Conservation (phyloP, 495 filamentous ascomycete species). For the Astrocystis sublimbata region DNA sequence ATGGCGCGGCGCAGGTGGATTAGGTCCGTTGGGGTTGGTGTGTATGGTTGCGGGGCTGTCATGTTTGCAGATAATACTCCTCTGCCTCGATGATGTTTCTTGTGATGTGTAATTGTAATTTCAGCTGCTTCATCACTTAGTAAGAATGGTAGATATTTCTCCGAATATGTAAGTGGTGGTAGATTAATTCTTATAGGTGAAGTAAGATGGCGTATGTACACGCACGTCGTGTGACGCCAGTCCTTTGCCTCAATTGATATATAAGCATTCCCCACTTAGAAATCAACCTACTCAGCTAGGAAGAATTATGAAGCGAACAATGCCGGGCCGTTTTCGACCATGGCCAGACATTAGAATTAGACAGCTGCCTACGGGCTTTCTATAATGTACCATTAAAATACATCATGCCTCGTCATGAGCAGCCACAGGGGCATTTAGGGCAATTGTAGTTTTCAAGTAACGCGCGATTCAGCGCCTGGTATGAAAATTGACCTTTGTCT, state of each 20-base stretch:
- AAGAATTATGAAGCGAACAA: neutral
- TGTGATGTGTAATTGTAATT: neutral
- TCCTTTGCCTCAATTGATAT: no score
- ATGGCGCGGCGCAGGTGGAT: slow-evolving; percentile 14
- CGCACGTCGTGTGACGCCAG: no score
- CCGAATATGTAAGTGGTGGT: no score
- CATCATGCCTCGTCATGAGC: neutral
- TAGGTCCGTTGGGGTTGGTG: neutral
- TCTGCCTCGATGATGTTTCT: neutral
- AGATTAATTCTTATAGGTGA: no score
- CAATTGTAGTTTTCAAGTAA: neutral
- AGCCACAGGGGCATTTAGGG: no score
- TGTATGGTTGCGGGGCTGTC: neutral
- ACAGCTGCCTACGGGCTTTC: neutral
- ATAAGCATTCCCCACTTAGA: neutral
- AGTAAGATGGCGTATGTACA: no score
- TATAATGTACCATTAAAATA: neutral
- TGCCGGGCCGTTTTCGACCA: neutral
- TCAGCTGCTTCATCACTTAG: neutral
- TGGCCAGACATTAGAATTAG: neutral
- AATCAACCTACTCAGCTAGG: neutral
- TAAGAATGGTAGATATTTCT: no score
- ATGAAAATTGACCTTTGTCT: neutral
- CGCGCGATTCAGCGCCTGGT: no score
- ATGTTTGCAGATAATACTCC: neutral